A percentile compares a stretch with the other conserved stretches of the same genome.
Evolutionary conservation across 2,329 filamentous ascomycete species (phyloP).

Genomic region (Sordariomycetes sp.): DNA sequence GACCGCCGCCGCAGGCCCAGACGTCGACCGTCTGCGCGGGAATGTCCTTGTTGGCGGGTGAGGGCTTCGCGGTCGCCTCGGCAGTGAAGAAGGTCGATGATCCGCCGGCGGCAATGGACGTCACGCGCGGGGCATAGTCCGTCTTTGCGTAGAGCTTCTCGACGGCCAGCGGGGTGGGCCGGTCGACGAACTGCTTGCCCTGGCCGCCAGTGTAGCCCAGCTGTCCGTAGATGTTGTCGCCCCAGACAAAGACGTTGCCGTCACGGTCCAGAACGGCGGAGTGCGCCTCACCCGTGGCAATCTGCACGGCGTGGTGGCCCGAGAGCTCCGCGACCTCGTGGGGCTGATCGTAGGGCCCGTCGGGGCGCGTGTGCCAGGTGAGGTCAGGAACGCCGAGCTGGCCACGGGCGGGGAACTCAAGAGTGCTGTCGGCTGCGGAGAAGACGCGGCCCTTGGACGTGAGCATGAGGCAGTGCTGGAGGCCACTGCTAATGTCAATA

Average conservation of each 20-base stretch:
- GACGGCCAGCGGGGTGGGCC: constrained; percentile 57
- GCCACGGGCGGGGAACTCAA: constrained; percentile 67
- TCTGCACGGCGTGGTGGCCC: constrained; percentile 56
- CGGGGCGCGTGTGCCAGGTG: constrained; percentile 64
- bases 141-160: constrained; percentile 57
- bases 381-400: constrained; percentile 81
- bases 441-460: constrained; percentile 80
- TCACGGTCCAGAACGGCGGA: constrained; percentile 64
- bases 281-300: constrained; percentile 80
- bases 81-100: constrained; percentile 78
- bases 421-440: constrained; percentile 68
- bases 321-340: constrained; percentile 65
- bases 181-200: constrained; percentile 49
- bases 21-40: constrained; percentile 53
- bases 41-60: neutral
- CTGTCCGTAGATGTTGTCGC: constrained; percentile 86
- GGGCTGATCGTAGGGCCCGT: constrained; percentile 66
- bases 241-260: constrained; percentile 74
- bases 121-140: constrained; percentile 52
- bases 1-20: constrained; percentile 79
- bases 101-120: constrained; percentile 72
- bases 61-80: constrained; percentile 50
- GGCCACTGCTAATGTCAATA: constrained; percentile 59
- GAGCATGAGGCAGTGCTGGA: constrained; percentile 76
- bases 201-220: constrained; percentile 64